Conservation (phyloP, 106 monocot species). For the Dendrobium huoshanense region DNA sequence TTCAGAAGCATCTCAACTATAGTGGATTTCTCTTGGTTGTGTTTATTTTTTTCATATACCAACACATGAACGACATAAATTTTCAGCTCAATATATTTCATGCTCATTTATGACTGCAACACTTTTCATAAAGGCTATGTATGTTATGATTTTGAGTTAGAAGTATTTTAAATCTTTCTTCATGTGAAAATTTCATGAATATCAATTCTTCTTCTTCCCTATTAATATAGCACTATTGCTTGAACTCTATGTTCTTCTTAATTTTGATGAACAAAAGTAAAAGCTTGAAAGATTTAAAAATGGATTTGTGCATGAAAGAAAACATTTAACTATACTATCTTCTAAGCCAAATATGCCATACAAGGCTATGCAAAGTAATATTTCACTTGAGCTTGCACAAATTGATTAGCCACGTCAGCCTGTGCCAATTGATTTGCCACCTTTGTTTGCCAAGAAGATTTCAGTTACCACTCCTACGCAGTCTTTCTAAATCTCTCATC, state of each 20-base stretch:
- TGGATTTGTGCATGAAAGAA: not conserved
- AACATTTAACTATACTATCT: not conserved
- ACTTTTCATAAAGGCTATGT: constrained; percentile 3
- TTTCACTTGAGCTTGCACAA: not conserved
- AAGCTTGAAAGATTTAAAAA: not conserved
- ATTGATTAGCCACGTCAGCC: not conserved
- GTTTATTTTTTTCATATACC: constrained; percentile 10
- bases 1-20: not conserved
- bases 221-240: no score
- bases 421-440: no score
- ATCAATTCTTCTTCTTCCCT: no score
- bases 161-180: not conserved
- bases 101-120: constrained; percentile 11
- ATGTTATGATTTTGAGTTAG: not conserved
- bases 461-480: no score
- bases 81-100: constrained; percentile 3
- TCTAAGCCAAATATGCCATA: not conserved
- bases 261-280: not conserved
- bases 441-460: not conserved
- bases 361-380: no score
- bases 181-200: no score
- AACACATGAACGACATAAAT: constrained; percentile 9
- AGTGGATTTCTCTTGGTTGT: not conserved
- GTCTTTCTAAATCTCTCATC: no score
- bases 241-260: no score